Percentiles rank a stretch among this genome's conserved stretches.
Evolutionary conservation across 139 green algal species (phyloP).

Genomic region (Pleodorina starrii): DNA sequence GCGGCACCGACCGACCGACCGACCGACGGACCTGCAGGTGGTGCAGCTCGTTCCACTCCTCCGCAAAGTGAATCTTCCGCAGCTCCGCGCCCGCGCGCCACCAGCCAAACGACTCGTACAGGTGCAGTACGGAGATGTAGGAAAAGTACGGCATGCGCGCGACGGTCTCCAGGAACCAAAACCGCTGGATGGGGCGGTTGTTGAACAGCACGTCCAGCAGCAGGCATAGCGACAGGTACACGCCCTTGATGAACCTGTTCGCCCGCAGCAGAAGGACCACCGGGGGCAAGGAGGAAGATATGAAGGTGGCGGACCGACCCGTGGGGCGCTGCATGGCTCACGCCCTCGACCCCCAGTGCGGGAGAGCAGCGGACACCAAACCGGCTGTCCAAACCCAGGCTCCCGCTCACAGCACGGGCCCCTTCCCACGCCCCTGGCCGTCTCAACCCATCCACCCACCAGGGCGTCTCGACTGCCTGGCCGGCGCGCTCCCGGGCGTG

Average conservation of each 20-base stretch:
- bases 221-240: constrained; percentile 80
- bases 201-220: constrained; percentile 84
- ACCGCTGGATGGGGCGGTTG: constrained; percentile 81
- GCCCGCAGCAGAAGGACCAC: no score
- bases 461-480: constrained; percentile 60
- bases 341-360: no score
- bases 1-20: no score
- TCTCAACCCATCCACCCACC: no score
- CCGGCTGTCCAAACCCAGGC: no score
- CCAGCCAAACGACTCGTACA: constrained; percentile 94
- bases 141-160: constrained; percentile 93
- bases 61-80: constrained; percentile 87
- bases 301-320: no score
- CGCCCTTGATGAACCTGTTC: constrained; percentile 63
- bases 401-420: no score
- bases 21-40: constrained; percentile 62
- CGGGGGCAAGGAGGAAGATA: no score
- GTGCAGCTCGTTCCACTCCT: constrained; percentile 97
- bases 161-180: constrained; percentile 83
- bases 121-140: constrained; percentile 95
- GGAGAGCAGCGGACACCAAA: no score
- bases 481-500: constrained; percentile 60
- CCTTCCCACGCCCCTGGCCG: no score
- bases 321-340: no score
- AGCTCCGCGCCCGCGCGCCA: constrained; percentile 84